Evolutionary conservation across 2,329 filamentous ascomycete species (phyloP).

Genomic region (Lasiodiplodia sp.): DNA sequence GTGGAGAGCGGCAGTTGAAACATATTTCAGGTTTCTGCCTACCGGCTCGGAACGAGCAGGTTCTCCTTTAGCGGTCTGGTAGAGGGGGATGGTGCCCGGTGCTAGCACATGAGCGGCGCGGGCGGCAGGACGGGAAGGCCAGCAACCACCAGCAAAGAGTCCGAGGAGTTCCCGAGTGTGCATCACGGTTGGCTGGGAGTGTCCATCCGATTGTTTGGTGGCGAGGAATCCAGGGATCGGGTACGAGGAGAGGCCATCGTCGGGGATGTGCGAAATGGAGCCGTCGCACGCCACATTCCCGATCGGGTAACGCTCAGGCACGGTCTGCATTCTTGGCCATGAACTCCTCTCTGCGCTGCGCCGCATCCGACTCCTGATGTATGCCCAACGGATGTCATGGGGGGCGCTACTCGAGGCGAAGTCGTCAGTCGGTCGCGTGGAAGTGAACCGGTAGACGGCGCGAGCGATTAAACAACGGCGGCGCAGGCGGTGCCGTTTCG

Average conservation of each 20-base stretch:
- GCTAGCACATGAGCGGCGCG: neutral
- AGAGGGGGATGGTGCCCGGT: neutral
- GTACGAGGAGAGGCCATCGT: neutral
- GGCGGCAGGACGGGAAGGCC: constrained; percentile 7
- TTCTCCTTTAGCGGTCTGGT: neutral
- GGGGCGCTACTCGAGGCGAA: neutral
- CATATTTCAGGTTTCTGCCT: neutral
- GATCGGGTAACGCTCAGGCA: constrained; percentile 6
- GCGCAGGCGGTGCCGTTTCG: neutral
- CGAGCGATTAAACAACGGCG: neutral
- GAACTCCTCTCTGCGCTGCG: neutral
- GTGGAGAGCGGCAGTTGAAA: neutral
- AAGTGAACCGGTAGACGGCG: neutral
- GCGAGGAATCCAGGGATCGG: neutral
- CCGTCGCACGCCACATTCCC: constrained; percentile 3
- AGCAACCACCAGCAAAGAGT: neutral
- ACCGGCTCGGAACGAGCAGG: neutral
- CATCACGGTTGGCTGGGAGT: neutral
- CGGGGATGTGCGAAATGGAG: neutral
- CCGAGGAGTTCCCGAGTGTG: neutral
- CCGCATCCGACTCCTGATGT: neutral
- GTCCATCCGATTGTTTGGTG: neutral
- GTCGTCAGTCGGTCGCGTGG: neutral
- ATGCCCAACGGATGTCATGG: neutral
- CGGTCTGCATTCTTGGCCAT: neutral